Percentiles rank a stretch among this genome's conserved stretches.
Conservation (phyloP, 345 rosid species). For the Dovyalis caffra region DNA sequence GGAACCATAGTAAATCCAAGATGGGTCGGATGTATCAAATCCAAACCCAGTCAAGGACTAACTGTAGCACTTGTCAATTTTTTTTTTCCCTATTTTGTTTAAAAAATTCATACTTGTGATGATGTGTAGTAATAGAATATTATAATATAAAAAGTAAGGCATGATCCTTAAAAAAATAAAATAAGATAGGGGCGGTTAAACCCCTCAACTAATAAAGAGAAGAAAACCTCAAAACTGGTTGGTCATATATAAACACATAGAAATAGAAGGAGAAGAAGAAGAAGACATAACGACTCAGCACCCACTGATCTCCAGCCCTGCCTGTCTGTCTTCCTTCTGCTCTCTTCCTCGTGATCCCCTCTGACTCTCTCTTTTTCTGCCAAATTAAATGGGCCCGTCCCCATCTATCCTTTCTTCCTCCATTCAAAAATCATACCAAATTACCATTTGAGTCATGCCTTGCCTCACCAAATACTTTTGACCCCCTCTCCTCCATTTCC, state of each 20-base stretch:
- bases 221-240: background rate
- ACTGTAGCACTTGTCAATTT: background rate
- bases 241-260: background rate
- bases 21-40: too few relatives aligned
- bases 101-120: background rate
- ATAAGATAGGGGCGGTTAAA: background rate
- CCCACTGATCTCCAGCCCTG: background rate
- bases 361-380: background rate
- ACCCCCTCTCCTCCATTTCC: background rate
- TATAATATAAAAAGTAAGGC: background rate
- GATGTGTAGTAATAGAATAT: too few relatives aligned
- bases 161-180: background rate
- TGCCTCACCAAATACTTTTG: background rate
- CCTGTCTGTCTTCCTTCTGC: conserved; percentile 3
- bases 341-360: conserved; percentile 14
- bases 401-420: background rate
- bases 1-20: background rate
- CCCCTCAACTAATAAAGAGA: background rate
- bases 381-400: background rate
- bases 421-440: background rate
- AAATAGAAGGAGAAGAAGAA: background rate
- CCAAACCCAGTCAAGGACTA: background rate
- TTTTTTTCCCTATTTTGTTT: background rate
- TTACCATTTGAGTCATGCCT: too few relatives aligned
- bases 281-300: background rate